phyloP scores from a whole-genome alignment of 2,329 filamentous ascomycete species.

The Falciphora oryzae region DNA sequence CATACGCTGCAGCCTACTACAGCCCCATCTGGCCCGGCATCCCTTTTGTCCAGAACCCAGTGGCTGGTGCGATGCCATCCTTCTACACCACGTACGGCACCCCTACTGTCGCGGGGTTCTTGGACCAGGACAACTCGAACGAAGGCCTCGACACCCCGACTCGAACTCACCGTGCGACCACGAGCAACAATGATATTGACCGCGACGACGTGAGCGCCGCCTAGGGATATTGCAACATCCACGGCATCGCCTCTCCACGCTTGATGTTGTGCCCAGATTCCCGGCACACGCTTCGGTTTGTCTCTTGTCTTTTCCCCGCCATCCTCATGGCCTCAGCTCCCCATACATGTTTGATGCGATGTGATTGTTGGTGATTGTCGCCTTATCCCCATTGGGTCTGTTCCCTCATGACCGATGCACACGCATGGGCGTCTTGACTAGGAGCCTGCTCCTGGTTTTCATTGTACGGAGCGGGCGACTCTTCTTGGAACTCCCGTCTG shows the following conservation, averaged over 20 bases:
- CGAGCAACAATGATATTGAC: neutral
- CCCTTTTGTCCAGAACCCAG: slow-evolving; percentile 7
- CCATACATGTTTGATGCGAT: neutral
- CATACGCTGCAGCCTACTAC: slow-evolving; percentile 8
- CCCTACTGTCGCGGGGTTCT: neutral
- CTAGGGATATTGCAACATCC: neutral
- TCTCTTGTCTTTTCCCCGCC: neutral
- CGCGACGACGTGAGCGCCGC: neutral
- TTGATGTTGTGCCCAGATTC: neutral
- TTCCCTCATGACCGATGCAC: neutral
- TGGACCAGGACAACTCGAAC: too few species aligned
- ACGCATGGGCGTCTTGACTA: too few species aligned
- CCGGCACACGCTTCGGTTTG: neutral
- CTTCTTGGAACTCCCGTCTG: neutral
- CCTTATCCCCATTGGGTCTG: neutral
- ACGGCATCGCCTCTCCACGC: neutral
- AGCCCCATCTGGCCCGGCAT: slow-evolving; percentile 5
- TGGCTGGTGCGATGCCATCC: neutral
- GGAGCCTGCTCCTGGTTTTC: neutral
- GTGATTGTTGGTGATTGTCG: neutral
- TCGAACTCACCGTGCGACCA: neutral
- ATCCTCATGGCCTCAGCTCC: neutral
- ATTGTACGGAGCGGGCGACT: neutral
- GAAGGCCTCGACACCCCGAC: neutral
- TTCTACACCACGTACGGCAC: slow-evolving; percentile 2